phyloP scores from a whole-genome alignment of 352 stramenopile species.

The Phytophthora syringae region DNA sequence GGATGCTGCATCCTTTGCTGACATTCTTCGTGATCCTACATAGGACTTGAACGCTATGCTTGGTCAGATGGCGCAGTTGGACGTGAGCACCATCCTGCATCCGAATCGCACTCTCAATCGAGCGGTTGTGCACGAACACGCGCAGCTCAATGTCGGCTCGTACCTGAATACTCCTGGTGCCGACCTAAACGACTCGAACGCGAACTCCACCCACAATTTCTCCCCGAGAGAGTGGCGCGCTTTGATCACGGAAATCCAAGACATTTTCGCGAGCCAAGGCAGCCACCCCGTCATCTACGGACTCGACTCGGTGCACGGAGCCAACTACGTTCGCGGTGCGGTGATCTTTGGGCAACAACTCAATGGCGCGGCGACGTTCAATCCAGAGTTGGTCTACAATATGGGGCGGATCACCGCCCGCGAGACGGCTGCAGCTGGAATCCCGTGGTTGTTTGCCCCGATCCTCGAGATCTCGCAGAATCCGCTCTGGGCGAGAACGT shows the following conservation, averaged over 20 bases:
- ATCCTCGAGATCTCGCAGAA: constrained; percentile 90
- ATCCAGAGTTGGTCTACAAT: constrained; percentile 63
- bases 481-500: constrained; percentile 89
- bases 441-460: constrained; percentile 93
- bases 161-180: constrained; percentile 84
- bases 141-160: constrained; percentile 85
- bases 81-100: constrained; percentile 82
- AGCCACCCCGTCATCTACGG: constrained; percentile 85
- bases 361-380: constrained; percentile 90
- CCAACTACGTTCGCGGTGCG: constrained; percentile 86
- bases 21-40: background rate
- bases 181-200: constrained; percentile 31
- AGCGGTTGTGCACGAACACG: constrained; percentile 68
- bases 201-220: constrained; percentile 49
- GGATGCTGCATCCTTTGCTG: background rate
- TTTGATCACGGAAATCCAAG: constrained; percentile 79
- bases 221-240: constrained; percentile 74
- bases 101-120: constrained; percentile 69
- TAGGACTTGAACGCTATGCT: constrained; percentile 61
- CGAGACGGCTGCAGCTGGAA: constrained; percentile 87
- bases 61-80: constrained; percentile 93
- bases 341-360: constrained; percentile 91
- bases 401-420: constrained; percentile 79
- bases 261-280: constrained; percentile 65
- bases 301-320: constrained; percentile 91